Evolutionary conservation across 345 rosid genomes (phyloP).

Genomic region (Mangifera indica): DNA sequence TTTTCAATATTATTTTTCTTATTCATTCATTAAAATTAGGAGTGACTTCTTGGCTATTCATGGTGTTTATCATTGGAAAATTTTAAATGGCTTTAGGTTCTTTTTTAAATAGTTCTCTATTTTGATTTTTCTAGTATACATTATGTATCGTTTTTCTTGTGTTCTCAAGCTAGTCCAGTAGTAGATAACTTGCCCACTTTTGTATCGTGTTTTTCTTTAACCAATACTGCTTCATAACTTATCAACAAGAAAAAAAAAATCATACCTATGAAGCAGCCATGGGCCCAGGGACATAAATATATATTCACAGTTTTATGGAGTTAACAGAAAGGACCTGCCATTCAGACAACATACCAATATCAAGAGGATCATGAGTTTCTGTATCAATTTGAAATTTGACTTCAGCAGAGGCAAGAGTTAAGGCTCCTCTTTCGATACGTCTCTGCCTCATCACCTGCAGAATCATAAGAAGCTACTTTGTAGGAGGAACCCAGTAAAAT

Average conservation of each 20-base stretch:
- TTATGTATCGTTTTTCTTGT: no score
- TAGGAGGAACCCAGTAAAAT: conserved; percentile 8
- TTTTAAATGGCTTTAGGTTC: no score
- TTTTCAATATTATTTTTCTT: no score
- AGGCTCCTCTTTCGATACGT: conserved; percentile 91
- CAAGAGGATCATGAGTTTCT: conserved; percentile 98
- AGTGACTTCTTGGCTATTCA: no score
- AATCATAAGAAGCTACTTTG: conserved; percentile 21
- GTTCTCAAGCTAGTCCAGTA: no score
- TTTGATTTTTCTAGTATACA: no score
- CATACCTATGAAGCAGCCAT: neutral
- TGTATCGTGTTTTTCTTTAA: no score
- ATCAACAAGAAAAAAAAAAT: neutral
- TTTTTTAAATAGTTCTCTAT: no score
- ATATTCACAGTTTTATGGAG: neutral
- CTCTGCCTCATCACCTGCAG: conserved; percentile 92
- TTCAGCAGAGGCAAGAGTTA: conserved; percentile 98
- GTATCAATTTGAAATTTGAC: conserved; percentile 98
- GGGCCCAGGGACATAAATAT: conserved; percentile 1
- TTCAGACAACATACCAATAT: conserved; percentile 61
- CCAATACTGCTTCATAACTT: no score
- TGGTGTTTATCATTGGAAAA: no score
- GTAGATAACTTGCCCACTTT: no score
- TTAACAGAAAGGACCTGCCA: conserved; percentile 9
- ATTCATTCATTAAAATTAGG: no score